These are phyloP conservation scores for Ilyonectria sp. DNA, from an alignment of 2,329 filamentous ascomycete genomes.

Conservation along the genomic window DNA sequence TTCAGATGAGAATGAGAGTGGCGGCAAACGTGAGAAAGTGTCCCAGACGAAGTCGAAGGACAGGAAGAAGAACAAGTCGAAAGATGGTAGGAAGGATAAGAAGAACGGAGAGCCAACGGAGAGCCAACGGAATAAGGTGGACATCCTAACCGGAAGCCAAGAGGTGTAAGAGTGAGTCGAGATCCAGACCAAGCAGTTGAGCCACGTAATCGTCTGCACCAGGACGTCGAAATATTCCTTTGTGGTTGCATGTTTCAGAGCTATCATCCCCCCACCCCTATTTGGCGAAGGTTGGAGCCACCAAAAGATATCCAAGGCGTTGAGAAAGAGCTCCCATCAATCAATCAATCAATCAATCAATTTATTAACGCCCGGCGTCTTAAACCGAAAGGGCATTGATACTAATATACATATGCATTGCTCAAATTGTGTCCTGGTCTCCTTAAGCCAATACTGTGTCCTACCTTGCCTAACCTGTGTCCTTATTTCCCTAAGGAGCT, in stretches of 20 bases:
- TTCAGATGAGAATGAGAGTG: background rate
- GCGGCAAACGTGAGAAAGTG: background rate
- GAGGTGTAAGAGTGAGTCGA: background rate
- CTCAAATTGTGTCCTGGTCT: too few species aligned
- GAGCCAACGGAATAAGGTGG: background rate
- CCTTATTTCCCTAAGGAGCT: too few species aligned
- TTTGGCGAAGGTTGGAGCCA: background rate
- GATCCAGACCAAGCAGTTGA: background rate
- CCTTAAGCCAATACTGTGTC: too few species aligned
- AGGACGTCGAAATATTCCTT: background rate
- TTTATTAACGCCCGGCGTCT: too few species aligned
- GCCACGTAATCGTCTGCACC: background rate
- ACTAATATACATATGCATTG: too few species aligned
- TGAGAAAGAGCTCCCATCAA: background rate
- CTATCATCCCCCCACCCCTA: too few species aligned
- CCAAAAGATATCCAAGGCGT: background rate
- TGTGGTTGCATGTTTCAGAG: background rate
- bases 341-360: too few species aligned
- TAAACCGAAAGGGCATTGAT: too few species aligned
- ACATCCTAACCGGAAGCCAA: background rate
- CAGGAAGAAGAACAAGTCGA: background rate
- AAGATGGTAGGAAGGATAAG: background rate
- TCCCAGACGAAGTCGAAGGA: background rate
- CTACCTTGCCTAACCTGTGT: too few species aligned
- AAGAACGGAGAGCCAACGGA: background rate